A percentile compares a stretch with the other conserved stretches of the same genome.
Conservation (phyloP, 495 filamentous ascomycete species). For the Bacidia rubella region DNA sequence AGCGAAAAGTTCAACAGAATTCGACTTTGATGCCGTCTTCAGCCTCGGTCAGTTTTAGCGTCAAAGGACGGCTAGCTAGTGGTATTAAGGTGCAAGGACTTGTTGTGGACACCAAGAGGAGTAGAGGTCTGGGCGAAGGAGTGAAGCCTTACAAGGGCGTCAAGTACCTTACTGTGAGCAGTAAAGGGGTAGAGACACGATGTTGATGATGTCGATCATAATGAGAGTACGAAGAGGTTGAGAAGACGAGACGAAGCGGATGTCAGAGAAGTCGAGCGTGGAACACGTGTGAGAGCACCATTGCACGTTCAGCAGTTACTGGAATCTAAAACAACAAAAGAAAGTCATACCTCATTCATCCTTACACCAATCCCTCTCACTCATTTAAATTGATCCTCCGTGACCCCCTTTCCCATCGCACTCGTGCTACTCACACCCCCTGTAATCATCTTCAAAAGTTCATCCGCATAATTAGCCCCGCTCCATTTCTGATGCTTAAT, state of each 20-base stretch:
- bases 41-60: conserved; percentile 74
- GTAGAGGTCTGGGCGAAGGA: conserved; percentile 70
- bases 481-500: conserved; percentile 99
- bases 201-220: conserved; percentile 31
- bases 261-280: too few species aligned
- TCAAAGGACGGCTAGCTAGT: conserved; percentile 90
- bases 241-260: not conserved
- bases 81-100: conserved; percentile 89
- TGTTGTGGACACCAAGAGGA: conserved; percentile 69
- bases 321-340: not conserved
- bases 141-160: conserved; percentile 96
- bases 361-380: not conserved
- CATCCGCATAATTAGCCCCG: conserved; percentile 87
- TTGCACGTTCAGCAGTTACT: too few species aligned
- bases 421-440: conserved; percentile 83
- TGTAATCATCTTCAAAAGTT: conserved; percentile 91
- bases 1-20: conserved; percentile 49
- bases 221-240: not conserved
- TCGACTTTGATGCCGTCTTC: conserved; percentile 82
- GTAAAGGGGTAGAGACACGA: conserved; percentile 67
- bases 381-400: conserved; percentile 83
- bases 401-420: conserved; percentile 96
- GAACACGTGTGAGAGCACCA: too few species aligned
- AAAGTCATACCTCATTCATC: not conserved
- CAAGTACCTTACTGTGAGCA: conserved; percentile 88